Conservation (phyloP, 441 rosid genomes). For the Manihot esculenta region DNA sequence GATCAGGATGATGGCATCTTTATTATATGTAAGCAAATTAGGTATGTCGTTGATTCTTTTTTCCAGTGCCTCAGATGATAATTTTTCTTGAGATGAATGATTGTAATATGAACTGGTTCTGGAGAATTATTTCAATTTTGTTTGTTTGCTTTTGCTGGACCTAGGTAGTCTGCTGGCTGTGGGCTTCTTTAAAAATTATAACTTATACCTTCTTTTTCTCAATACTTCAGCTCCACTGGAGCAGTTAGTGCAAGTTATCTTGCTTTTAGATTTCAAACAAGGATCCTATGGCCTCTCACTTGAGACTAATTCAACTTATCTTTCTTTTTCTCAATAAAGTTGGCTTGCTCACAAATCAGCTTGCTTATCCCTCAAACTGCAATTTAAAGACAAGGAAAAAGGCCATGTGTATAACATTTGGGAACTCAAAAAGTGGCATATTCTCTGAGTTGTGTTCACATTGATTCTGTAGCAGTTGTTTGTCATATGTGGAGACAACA, state of each 20-base stretch:
- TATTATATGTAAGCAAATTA: not conserved
- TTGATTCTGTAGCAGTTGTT: too few relatives aligned
- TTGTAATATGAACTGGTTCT: not conserved
- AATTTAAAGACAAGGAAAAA: not conserved
- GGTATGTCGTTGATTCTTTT: not conserved
- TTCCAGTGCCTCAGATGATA: not conserved
- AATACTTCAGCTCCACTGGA: not conserved
- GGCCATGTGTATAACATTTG: not conserved
- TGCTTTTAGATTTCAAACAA: not conserved
- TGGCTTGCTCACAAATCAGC: not conserved
- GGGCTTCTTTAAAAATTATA: not conserved
- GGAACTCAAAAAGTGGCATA: conserved; percentile 5
- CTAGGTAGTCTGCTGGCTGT: not conserved
- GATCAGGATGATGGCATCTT: not conserved
- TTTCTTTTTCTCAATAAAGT: not conserved
- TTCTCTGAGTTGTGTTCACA: conserved; percentile 19
- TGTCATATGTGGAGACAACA: not conserved
- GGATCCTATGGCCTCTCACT: not conserved
- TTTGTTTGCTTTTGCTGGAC: not conserved
- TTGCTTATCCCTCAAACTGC: not conserved
- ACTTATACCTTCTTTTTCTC: not conserved
- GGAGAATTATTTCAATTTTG: not conserved
- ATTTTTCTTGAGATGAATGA: not conserved
- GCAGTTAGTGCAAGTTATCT: not conserved
- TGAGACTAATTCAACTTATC: not conserved